These are phyloP conservation scores for Coffea eugenioides DNA, from an alignment of 257 asterid species.

Conservation along the genomic window DNA sequence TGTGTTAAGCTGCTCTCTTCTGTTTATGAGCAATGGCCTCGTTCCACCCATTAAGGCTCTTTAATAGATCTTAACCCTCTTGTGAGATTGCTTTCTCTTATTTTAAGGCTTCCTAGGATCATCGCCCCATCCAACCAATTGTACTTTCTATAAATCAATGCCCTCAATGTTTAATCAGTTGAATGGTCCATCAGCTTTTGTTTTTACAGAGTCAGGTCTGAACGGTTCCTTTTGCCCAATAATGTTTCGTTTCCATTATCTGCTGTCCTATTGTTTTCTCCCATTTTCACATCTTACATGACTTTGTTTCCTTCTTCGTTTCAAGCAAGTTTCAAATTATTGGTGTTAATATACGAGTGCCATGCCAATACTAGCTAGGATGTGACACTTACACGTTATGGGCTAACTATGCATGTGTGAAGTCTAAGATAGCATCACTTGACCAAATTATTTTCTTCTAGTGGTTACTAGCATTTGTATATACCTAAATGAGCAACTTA, in stretches of 20 bases:
- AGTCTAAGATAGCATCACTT: background rate
- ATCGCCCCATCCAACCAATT: conserved; percentile 28
- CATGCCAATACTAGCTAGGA: background rate
- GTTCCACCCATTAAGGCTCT: conserved; percentile 48
- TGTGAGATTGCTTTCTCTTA: conserved; percentile 14
- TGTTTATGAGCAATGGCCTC: conserved; percentile 51
- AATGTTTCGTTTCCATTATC: conserved; percentile 6
- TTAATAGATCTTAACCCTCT: conserved; percentile 1
- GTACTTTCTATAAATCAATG: conserved; percentile 15
- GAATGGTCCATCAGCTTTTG: background rate
- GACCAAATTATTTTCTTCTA: background rate
- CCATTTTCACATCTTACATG: background rate
- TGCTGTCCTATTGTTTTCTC: background rate
- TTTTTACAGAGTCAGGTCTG: conserved; percentile 16
- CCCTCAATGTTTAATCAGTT: background rate
- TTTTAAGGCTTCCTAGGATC: conserved; percentile 31
- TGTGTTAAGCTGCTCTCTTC: conserved; percentile 34
- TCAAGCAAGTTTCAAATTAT: background rate
- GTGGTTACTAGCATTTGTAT: background rate
- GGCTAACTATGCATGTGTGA: background rate
- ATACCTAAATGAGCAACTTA: background rate
- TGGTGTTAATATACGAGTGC: background rate
- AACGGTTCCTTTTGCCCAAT: conserved; percentile 22
- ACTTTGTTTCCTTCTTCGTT: background rate
- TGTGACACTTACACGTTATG: background rate